Evolutionary conservation across 139 green algal species (phyloP), one percentile per base, ranked within the genome.

Genomic region (Astrephomene gubernaculifera): DNA sequence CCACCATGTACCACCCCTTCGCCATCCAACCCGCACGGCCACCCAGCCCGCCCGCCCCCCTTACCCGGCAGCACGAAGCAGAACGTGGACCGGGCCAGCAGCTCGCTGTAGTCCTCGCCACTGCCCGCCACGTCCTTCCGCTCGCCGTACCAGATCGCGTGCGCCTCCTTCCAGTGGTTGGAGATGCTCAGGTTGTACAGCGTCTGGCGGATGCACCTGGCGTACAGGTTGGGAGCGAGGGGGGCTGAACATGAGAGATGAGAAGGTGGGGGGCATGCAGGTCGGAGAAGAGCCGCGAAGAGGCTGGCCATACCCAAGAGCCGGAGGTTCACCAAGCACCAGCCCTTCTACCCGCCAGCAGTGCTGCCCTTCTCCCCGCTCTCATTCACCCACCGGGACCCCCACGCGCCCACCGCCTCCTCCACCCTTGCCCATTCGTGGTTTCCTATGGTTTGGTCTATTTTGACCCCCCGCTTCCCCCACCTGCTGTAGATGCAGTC

Each of bases 1-100:
- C n/a, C n/a, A n/a, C n/a, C n/a, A n/a, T n/a, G n/a, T n/a, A n/a
- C n/a, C n/a, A n/a, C n/a, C n/a, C n/a, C n/a, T n/a, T n/a, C n/a
- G n/a, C 36, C 61, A 22, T 25, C 36, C 29, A 7, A 22, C 8
- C 61, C 27, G 27, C 8, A 7, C 7, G 4, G 7, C 61, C 29
- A 29, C 14, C 29, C 29, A n/a, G 22, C 31, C 19, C 63, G 22
- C 65, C 65, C 41, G 31, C 36, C 22, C 27, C n/a, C n/a, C n/a
- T n/a, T n/a, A 88, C 91, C 91, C 36, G 90, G 89, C 41, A 90
- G 69, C 31, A 93, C 89, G 12, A 95, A 81, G 86, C 90, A 95
- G 83, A 90, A 95, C 33, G 63, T 78, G 64, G 75, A 84, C 7
- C 89, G 64, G 0, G 84, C 45, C 19, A 94, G 82, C 38, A 92